Evolutionary conservation across 805 yeast genomes (phyloP).

Genomic region (Saccharomycopsis vini): DNA sequence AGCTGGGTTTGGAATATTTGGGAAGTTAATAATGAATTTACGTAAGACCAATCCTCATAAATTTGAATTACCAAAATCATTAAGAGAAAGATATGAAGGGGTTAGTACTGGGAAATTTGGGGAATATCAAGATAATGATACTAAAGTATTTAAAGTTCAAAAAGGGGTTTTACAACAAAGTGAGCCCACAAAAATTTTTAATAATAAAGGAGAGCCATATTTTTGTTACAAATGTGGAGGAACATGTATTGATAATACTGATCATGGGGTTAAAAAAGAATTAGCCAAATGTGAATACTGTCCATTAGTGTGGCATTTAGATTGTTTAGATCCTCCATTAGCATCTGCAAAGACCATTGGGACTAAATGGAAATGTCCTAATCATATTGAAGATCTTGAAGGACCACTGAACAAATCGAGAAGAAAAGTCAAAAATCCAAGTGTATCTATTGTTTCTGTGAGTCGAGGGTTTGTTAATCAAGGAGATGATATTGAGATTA

Average conservation of each 20-base stretch:
- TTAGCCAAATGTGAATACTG: conserved; percentile 80
- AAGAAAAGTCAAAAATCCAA: conserved; percentile 44
- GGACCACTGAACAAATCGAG: conserved; percentile 24
- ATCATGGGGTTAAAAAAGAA: conserved; percentile 26
- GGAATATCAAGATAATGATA: conserved; percentile 60
- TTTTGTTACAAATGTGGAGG: conserved; percentile 70
- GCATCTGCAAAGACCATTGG: conserved; percentile 66
- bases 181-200: conserved; percentile 57
- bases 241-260: conserved; percentile 46
- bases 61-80: conserved; percentile 54
- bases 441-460: conserved; percentile 45
- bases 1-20: conserved; percentile 34
- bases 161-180: conserved; percentile 40
- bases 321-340: conserved; percentile 73
- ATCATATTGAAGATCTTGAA: conserved; percentile 52
- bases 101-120: conserved; percentile 62
- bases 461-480: conserved; percentile 38
- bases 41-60: conserved; percentile 57
- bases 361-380: conserved; percentile 85
- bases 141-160: conserved; percentile 37
- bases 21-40: conserved; percentile 49
- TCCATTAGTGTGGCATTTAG: conserved; percentile 76
- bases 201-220: conserved; percentile 58
- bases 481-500: conserved; percentile 52
- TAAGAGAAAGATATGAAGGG: conserved; percentile 66